A percentile compares a stretch with the other conserved stretches of the same genome.
phyloP scores from a whole-genome alignment of 768 basidiomycete genomes.

The Podaxis sp. region DNA sequence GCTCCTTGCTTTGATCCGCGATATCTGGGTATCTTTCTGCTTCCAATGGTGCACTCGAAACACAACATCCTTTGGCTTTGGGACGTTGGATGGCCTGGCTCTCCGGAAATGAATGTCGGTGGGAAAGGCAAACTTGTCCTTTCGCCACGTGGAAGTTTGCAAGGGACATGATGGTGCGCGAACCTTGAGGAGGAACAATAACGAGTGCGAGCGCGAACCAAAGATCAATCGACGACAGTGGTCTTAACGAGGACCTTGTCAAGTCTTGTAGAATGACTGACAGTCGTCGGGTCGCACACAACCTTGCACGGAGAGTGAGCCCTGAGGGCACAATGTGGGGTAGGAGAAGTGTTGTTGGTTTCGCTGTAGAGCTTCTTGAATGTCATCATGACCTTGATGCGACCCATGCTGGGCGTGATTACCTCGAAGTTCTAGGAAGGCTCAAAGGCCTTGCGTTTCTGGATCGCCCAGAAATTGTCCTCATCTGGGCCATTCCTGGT shows the following conservation, averaged over 20 bases:
- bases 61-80: too few relatives aligned
- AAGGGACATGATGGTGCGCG: not conserved
- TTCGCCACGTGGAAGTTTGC: not conserved
- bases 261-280: too few relatives aligned
- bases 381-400: constrained; percentile 14
- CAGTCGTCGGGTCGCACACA: not conserved
- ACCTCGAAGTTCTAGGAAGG: constrained; percentile 17
- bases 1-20: too few relatives aligned
- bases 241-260: not conserved
- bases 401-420: constrained; percentile 23
- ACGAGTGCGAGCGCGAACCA: not conserved
- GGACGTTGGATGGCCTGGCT: too few relatives aligned
- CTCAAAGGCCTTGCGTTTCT: constrained; percentile 21
- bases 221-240: constrained; percentile 4
- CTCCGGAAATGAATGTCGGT: too few relatives aligned
- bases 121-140: too few relatives aligned
- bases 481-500: constrained; percentile 22
- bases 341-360: constrained; percentile 13
- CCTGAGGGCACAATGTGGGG: constrained; percentile 19
- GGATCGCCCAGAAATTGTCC: constrained; percentile 20
- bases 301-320: constrained; percentile 13
- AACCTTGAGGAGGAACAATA: not conserved
- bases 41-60: too few relatives aligned
- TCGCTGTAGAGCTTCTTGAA: constrained; percentile 3
- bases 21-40: too few relatives aligned